These are phyloP conservation scores for Geosmithia putterillii DNA, from an alignment of 2,329 filamentous ascomycete genomes.

Conservation along the genomic window DNA sequence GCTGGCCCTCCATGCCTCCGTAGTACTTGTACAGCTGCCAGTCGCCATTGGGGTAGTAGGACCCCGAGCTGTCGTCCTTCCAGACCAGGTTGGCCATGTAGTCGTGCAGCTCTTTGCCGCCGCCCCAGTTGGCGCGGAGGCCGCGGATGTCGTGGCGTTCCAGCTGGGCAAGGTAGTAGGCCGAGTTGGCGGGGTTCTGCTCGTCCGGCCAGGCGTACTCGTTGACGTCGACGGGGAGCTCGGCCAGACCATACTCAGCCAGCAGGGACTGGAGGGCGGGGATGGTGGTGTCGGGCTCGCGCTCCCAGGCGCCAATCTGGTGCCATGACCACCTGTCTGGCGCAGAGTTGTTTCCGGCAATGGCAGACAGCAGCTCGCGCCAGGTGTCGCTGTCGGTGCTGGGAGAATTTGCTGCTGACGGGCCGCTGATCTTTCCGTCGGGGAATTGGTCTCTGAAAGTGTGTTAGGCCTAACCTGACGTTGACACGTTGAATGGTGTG, in stretches of 20 bases:
- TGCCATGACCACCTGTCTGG: conserved; percentile 8
- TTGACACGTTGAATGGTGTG: too few species aligned
- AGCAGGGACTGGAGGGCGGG: conserved; percentile 12
- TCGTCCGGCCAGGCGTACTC: conserved; percentile 29
- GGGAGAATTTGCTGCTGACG: too few species aligned
- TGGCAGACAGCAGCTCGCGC: conserved; percentile 3
- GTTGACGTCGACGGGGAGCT: conserved; percentile 29
- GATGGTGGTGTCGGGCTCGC: conserved; percentile 3
- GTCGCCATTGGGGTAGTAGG: conserved; percentile 3
- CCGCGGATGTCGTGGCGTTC: conserved; percentile 28
- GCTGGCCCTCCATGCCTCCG: conserved; percentile 1
- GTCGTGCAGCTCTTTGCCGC: conserved; percentile 26
- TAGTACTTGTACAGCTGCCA: conserved; percentile 6
- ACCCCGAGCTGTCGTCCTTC: conserved; percentile 1
- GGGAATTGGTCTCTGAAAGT: too few species aligned
- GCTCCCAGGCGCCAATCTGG: conserved; percentile 5
- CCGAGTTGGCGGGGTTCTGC: conserved; percentile 25
- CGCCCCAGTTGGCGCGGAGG: conserved; percentile 32
- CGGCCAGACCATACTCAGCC: conserved; percentile 14
- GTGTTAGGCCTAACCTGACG: too few species aligned
- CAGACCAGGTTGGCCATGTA: conserved; percentile 22
- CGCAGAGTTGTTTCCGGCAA: conserved; percentile 3
- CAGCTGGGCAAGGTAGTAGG: conserved; percentile 32
- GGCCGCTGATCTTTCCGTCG: too few species aligned
- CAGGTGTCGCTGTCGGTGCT: conserved; percentile 1